Percentiles rank a stretch among this genome's conserved stretches.
These are phyloP conservation scores for Aspergillus campestris DNA, from an alignment of 495 filamentous ascomycete genomes.

Conservation along the genomic window DNA sequence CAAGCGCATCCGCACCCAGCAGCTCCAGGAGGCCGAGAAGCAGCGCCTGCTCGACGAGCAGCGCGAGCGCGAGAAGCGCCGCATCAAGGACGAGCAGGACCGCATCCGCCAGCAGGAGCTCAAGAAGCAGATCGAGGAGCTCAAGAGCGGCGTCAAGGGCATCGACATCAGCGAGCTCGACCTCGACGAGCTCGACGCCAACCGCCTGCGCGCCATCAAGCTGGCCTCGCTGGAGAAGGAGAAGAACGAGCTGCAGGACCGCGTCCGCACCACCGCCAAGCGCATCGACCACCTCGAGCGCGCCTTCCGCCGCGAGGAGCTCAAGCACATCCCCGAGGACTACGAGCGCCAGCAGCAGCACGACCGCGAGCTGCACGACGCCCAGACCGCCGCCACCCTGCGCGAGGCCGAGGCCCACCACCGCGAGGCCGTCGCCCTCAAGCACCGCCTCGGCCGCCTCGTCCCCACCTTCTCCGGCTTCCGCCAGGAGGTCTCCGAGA, in stretches of 20 bases:
- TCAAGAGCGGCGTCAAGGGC: conserved; percentile 77
- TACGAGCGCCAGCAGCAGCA: conserved; percentile 75
- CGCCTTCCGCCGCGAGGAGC: conserved; percentile 88
- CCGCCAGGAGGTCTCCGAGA: conserved; percentile 66
- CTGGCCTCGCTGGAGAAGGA: conserved; percentile 92
- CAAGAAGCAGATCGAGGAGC: conserved; percentile 89
- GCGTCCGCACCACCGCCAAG: conserved; percentile 84
- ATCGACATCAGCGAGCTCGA: conserved; percentile 72
- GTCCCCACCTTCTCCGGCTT: conserved; percentile 75
- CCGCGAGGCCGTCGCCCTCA: conserved; percentile 81
- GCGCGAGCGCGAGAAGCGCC: conserved; percentile 78
- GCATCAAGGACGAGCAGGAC: conserved; percentile 81
- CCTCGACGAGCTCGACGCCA: conserved; percentile 76
- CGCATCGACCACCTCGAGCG: conserved; percentile 96
- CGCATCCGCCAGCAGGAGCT: conserved; percentile 88
- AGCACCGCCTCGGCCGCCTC: conserved; percentile 79
- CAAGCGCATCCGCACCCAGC: conserved; percentile 75
- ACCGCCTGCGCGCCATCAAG: conserved; percentile 86
- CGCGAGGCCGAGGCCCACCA: conserved; percentile 78
- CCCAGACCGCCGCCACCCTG: conserved; percentile 63
- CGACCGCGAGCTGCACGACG: conserved; percentile 75
- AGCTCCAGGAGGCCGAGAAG: conserved; percentile 78
- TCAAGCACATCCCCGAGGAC: conserved; percentile 82
- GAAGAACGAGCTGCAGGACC: conserved; percentile 89
- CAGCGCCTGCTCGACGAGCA: conserved; percentile 84